Conservation (phyloP, 2,329 filamentous ascomycete species). For the Emydomyces testavorans region DNA sequence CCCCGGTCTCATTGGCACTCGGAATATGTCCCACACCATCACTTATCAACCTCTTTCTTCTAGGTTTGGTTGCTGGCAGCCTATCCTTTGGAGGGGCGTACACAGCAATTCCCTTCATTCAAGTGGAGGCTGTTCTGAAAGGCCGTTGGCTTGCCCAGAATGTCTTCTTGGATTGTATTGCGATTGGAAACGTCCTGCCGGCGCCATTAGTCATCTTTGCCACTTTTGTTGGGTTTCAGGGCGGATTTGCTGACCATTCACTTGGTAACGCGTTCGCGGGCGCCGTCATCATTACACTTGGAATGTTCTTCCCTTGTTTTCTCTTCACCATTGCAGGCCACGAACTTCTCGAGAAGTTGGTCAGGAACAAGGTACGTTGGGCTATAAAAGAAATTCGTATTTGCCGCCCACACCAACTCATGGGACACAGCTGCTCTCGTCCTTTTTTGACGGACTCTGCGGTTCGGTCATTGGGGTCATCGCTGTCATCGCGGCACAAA, state of each 20-base stretch:
- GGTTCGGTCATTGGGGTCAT: slow-evolving; percentile 1
- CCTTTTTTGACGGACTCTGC: not conserved
- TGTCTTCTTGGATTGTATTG: not conserved
- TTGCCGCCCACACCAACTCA: no score
- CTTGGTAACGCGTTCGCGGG: not conserved
- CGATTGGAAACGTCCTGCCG: slow-evolving; percentile 1
- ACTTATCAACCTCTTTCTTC: slow-evolving; percentile 1
- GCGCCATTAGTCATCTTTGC: slow-evolving; percentile 2
- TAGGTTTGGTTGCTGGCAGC: not conserved
- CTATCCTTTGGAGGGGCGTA: slow-evolving; percentile 1
- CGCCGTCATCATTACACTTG: not conserved
- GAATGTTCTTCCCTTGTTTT: slow-evolving; percentile 1
- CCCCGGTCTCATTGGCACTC: not conserved
- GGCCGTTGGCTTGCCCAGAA: not conserved
- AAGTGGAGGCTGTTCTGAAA: not conserved
- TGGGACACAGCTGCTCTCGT: not conserved
- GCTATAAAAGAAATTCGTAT: no score
- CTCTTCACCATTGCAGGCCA: not conserved
- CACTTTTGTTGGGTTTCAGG: slow-evolving; percentile 3
- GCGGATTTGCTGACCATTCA: not conserved
- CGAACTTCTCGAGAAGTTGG: not conserved
- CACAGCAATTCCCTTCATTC: slow-evolving; percentile 1
- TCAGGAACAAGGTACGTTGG: no score
- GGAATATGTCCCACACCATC: not conserved
- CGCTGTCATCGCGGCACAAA: not conserved